These are phyloP conservation scores for Euphorbia lathyris DNA, from an alignment of 345 rosid genomes.

Conservation along the genomic window DNA sequence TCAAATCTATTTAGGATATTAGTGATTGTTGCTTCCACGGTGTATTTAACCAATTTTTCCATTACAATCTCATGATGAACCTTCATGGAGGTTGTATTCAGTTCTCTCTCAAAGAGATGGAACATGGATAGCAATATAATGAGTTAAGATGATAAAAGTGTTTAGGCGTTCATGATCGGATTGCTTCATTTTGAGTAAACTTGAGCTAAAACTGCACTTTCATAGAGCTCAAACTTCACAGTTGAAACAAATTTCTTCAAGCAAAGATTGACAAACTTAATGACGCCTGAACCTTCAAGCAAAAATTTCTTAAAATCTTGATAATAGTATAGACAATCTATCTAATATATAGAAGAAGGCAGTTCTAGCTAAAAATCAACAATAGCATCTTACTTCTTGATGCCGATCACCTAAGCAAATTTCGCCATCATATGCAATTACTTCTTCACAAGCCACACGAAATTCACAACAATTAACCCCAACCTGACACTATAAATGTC, in stretches of 20 bases:
- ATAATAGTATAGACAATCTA: too few species aligned
- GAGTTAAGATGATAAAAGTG: not conserved
- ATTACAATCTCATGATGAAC: not conserved
- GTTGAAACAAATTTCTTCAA: not conserved
- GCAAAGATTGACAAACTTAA: not conserved
- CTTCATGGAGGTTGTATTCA: not conserved
- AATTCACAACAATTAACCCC: constrained; percentile 87
- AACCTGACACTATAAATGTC: constrained; percentile 62
- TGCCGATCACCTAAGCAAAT: constrained; percentile 96
- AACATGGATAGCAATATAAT: not conserved
- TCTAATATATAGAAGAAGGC: not conserved
- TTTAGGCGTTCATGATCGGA: not conserved
- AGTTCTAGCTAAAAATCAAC: constrained; percentile 6
- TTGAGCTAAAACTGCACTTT: too few species aligned
- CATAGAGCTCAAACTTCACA: not conserved
- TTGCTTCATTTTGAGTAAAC: not conserved
- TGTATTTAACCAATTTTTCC: not conserved
- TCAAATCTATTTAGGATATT: not conserved
- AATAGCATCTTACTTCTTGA: constrained; percentile 50
- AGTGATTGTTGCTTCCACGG: not conserved
- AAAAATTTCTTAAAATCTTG: too few species aligned
- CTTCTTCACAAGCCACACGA: constrained; percentile 92
- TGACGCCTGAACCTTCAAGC: not conserved
- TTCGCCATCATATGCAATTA: constrained; percentile 67
- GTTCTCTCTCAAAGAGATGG: not conserved